Base-by-base conservation (phyloP, 495 filamentous ascomycete genomes). In the Neohortaea acidophila region DNA sequence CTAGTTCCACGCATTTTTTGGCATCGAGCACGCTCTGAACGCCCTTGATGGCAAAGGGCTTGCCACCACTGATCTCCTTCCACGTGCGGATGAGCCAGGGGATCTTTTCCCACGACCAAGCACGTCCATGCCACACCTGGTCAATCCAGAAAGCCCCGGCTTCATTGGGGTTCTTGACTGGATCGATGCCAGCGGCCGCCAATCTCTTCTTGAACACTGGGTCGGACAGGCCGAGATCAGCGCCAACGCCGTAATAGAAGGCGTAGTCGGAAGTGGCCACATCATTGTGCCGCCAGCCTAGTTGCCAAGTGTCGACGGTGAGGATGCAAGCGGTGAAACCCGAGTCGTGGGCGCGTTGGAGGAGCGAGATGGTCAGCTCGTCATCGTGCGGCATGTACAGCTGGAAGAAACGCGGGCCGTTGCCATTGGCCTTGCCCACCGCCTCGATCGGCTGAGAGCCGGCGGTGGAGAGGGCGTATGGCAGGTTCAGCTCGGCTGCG, bases 301-400 rank as follows among this genome's bases (percentile, higher is more conserved):
- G 61, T 41, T 69, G 63, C 68, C 66, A 77, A 0, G 77, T 80
- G 54, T 79, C 77, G 0, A 71, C 66, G 4, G 73, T 81, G 0
- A 80, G 57, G 13, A 81, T 69, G 31, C 63, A 63, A 0, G 62
- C 76, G 14, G 65, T 60, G 52, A 72, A 81, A 2, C 77, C 75
- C 21, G 50, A 52, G 1, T 69, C 51, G 47, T 60, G 58, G 0
- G 74, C 74, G 11, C 74, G 65, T 6, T 55, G 56, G 1, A 79
- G 52, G 33, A 79, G 54, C 0, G 67, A 73, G 9, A 71, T 39
- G 0, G 71, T 65, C 10, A 73, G 47, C 34, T 70, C 66, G 43
- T 78, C 72, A 45, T 79, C 73, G 23, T 73, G 72, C 18, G 67
- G 68, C 66, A 68, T 67, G 54, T 80, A 81, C 0, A 81, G 59